Conservation (phyloP, 306 rosid genomes). For the Vigna mungo region DNA sequence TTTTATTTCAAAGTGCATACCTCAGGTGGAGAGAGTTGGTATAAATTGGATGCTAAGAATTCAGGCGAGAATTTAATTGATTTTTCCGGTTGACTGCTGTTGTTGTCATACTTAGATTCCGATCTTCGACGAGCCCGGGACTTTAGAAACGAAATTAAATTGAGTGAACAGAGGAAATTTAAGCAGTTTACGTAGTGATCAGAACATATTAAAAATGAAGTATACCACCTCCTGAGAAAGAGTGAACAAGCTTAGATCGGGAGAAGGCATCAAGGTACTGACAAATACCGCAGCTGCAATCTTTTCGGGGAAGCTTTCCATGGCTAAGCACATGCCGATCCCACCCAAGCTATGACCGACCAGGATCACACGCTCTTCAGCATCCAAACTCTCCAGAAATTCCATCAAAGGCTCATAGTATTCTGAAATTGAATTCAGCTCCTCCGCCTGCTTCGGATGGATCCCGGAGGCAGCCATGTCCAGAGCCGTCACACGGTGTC, state of each 20-base stretch:
- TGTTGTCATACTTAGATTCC: no score
- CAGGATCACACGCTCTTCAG: slow-evolving; percentile 56
- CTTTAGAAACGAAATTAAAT: no score
- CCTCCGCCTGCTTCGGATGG: slow-evolving; percentile 45
- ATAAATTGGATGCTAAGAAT: no score
- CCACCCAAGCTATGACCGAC: slow-evolving; percentile 74
- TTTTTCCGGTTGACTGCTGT: no score
- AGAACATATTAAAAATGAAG: no score
- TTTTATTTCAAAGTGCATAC: no score
- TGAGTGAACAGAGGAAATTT: no score
- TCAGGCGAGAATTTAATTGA: no score
- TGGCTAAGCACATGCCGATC: slow-evolving; percentile 52
- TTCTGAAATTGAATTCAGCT: slow-evolving; percentile 47
- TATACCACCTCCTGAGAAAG: no score
- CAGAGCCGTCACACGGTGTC: slow-evolving; percentile 57
- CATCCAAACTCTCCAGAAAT: slow-evolving; percentile 46
- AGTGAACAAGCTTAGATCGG: not conserved
- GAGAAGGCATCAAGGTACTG: slow-evolving; percentile 53
- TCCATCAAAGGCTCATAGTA: slow-evolving; percentile 57
- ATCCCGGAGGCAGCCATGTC: slow-evolving; percentile 69
- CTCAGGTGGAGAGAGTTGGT: no score
- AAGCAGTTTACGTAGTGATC: no score
- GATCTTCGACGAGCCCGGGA: no score
- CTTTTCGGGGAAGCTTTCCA: slow-evolving; percentile 64
- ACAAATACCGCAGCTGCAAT: slow-evolving; percentile 59